These are phyloP conservation scores for Globisporangium ultimum DNA, from an alignment of 352 stramenopile species.

Conservation along the genomic window DNA sequence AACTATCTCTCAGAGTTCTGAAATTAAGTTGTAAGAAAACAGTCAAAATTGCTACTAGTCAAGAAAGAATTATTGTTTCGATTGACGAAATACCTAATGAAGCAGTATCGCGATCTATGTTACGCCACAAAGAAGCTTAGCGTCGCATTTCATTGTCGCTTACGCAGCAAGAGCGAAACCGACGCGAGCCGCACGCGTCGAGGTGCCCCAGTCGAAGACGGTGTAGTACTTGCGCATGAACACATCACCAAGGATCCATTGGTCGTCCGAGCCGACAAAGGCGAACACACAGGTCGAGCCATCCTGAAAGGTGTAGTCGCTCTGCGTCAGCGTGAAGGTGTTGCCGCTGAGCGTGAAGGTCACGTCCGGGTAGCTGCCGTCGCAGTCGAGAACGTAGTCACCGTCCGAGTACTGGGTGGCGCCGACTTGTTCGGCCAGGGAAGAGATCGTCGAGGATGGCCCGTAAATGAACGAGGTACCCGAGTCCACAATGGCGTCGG, in stretches of 20 bases:
- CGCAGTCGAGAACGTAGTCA: constrained; percentile 93
- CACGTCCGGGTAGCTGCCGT: constrained; percentile 78
- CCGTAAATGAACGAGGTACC: constrained; percentile 19
- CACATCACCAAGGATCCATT: constrained; percentile 76
- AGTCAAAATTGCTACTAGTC: too few species aligned
- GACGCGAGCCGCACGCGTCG: constrained; percentile 51
- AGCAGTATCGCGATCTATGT: too few species aligned
- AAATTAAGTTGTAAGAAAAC: too few species aligned
- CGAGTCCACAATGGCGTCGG: constrained; percentile 25
- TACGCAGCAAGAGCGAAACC: constrained; percentile 62
- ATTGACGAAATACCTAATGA: too few species aligned
- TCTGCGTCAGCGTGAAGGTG: constrained; percentile 81
- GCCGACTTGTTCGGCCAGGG: constrained; percentile 17
- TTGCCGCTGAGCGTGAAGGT: constrained; percentile 86
- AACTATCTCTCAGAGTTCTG: too few species aligned
- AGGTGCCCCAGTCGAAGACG: constrained; percentile 81
- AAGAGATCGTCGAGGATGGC: constrained; percentile 12
- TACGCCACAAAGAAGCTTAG: too few species aligned
- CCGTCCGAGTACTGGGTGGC: constrained; percentile 88
- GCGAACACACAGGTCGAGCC: constrained; percentile 17
- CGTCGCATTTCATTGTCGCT: background rate
- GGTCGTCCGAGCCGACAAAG: constrained; percentile 5
- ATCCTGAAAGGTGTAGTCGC: constrained; percentile 89
- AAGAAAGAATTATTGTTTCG: too few species aligned
- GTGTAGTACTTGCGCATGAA: constrained; percentile 94